These are phyloP conservation scores for Canariomyces notabilis DNA, from an alignment of 2,329 filamentous ascomycete genomes.

Conservation along the genomic window DNA sequence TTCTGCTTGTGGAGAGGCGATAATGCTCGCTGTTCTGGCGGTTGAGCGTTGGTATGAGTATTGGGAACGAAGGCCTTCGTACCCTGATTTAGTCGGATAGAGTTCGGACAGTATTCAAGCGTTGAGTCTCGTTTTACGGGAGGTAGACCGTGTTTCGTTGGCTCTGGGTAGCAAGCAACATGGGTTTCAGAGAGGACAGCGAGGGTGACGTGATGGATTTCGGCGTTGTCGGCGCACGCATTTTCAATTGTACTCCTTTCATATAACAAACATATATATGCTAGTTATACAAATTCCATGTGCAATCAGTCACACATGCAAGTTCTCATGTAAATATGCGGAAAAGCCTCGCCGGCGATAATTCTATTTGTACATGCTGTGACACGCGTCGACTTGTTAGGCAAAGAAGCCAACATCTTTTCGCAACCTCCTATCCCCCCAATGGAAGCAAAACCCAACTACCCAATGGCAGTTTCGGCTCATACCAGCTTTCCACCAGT, in stretches of 20 bases:
- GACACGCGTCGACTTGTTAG: slow-evolving; percentile 13
- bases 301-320: slow-evolving; percentile 5
- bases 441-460: neutral
- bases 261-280: neutral
- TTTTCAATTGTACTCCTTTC: neutral
- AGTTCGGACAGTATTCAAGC: neutral
- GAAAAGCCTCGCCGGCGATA: neutral
- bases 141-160: neutral
- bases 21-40: slow-evolving; percentile 43
- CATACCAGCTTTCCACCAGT: slow-evolving; percentile 54
- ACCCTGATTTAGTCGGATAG: neutral
- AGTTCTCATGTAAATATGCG: slow-evolving; percentile 13
- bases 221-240: slow-evolving; percentile 4
- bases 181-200: neutral
- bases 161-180: neutral
- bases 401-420: neutral
- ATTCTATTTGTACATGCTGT: slow-evolving; percentile 22
- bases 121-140: neutral
- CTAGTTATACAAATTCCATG: slow-evolving; percentile 1
- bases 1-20: slow-evolving; percentile 84
- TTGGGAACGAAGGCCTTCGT: no score
- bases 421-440: neutral
- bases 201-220: neutral
- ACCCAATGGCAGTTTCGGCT: slow-evolving; percentile 8
- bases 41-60: no score